A percentile compares a stretch with the other conserved stretches of the same genome.
These are phyloP conservation scores for Arbutus unedo DNA, from an alignment of 148 eudicot species.

Conservation along the genomic window DNA sequence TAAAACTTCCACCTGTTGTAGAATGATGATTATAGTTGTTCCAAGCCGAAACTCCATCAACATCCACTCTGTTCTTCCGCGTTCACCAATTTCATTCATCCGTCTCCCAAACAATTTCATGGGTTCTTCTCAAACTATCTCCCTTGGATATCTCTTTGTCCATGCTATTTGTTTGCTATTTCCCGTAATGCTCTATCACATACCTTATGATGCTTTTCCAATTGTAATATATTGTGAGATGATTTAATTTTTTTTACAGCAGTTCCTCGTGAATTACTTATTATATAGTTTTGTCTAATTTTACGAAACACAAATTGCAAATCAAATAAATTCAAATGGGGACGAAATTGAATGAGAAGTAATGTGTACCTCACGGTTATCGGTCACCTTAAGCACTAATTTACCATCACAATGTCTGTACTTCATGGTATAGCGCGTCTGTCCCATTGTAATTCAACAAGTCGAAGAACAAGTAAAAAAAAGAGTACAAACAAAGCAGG, in stretches of 20 bases:
- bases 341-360: background rate
- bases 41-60: no score
- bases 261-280: background rate
- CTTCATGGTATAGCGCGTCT: conserved; percentile 86
- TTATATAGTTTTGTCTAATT: background rate
- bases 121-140: no score
- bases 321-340: background rate
- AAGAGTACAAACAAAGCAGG: background rate
- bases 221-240: no score
- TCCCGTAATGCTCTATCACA: no score
- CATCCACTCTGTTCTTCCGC: no score
- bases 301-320: background rate
- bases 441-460: background rate
- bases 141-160: no score
- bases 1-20: no score
- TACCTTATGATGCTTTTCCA: no score
- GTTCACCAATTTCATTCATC: no score
- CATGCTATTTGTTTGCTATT: no score
- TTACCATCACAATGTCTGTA: conserved; percentile 89
- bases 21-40: no score
- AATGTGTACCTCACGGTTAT: conserved; percentile 64
- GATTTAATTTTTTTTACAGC: no score
- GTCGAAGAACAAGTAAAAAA: background rate
- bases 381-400: conserved; percentile 92
- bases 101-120: background rate